Percentiles rank a stretch among this genome's conserved stretches.
These are phyloP conservation scores for Oryza longistaminata DNA, from an alignment of 176 grass and related monocot species.

Conservation along the genomic window DNA sequence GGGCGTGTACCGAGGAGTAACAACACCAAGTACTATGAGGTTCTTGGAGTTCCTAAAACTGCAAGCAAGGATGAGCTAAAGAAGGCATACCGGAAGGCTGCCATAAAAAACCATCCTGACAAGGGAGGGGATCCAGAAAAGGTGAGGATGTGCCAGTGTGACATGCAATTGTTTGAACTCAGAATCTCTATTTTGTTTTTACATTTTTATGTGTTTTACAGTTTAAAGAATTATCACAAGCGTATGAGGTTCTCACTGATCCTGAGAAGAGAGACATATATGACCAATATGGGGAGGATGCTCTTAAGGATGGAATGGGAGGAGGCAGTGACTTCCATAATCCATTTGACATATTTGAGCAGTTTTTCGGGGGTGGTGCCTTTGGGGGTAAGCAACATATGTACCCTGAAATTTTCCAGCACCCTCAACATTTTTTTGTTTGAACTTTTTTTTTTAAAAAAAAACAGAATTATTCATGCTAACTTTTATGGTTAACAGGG, in stretches of 20 bases:
- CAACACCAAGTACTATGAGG: constrained; percentile 72
- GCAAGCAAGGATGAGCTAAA: constrained; percentile 74
- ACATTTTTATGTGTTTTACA: constrained; percentile 33
- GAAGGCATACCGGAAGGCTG: constrained; percentile 62
- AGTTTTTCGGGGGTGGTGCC: constrained; percentile 64
- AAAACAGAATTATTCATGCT: not conserved
- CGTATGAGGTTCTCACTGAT: constrained; percentile 80
- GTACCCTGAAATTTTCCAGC: not conserved
- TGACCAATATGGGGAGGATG: constrained; percentile 76
- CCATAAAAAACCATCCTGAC: constrained; percentile 79
- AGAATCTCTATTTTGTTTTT: constrained; percentile 14
- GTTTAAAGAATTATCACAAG: constrained; percentile 81
- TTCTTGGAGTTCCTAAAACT: constrained; percentile 62
- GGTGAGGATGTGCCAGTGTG: not conserved
- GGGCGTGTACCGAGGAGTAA: constrained; percentile 60
- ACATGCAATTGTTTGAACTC: not conserved
- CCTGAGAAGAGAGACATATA: constrained; percentile 72
- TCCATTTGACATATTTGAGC: constrained; percentile 79
- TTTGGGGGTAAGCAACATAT: constrained; percentile 52
- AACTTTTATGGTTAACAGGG: constrained; percentile 42
- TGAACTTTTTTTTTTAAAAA: not conserved
- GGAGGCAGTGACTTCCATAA: constrained; percentile 57
- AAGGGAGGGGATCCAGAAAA: constrained; percentile 83
- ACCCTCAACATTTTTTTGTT: not conserved
- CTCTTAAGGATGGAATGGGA: constrained; percentile 78